Percentiles rank a stretch among this genome's conserved stretches.
phyloP scores from a whole-genome alignment of 192 early-diverging fungal species.

The Mortierella antarctica region DNA sequence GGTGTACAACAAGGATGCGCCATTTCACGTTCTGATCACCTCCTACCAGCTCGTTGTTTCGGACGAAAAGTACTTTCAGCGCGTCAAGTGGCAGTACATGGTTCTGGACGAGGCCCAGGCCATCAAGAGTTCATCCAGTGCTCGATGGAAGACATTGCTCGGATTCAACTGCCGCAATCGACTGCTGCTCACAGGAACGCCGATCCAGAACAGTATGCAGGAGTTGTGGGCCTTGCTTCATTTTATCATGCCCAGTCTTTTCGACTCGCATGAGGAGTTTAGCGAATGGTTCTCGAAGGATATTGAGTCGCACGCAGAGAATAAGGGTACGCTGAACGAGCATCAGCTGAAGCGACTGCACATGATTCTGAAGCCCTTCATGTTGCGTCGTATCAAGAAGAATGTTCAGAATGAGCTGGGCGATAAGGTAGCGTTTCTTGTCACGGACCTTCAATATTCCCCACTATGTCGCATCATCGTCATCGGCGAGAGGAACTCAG shows the following conservation, averaged over 20 bases:
- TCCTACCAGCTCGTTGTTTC: conserved; percentile 86
- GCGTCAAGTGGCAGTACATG: conserved; percentile 97
- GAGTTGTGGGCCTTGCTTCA: conserved; percentile 94
- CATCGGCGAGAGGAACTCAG: neutral
- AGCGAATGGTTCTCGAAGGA: conserved; percentile 95
- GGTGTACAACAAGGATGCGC: conserved; percentile 76
- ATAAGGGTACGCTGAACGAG: conserved; percentile 81
- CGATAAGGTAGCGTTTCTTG: conserved; percentile 70
- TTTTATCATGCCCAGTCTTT: conserved; percentile 96
- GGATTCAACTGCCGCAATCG: conserved; percentile 88
- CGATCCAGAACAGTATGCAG: conserved; percentile 95
- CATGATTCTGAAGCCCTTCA: conserved; percentile 95
- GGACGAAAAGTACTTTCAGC: conserved; percentile 84
- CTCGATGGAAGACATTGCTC: conserved; percentile 89
- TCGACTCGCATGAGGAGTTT: conserved; percentile 94
- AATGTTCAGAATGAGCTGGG: conserved; percentile 92
- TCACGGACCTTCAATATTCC: neutral
- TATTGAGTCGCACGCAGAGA: conserved; percentile 91
- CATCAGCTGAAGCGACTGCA: conserved; percentile 88
- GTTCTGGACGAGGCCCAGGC: conserved; percentile 95
- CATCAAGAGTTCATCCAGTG: conserved; percentile 89
- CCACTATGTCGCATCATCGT: neutral
- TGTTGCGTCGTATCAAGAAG: conserved; percentile 90
- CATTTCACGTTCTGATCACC: conserved; percentile 91
- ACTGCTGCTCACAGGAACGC: conserved; percentile 89